Percentiles rank a stretch among this genome's conserved stretches.
phyloP scores from a whole-genome alignment of 2,329 filamentous ascomycete species.

The Canariomyces notabilis region DNA sequence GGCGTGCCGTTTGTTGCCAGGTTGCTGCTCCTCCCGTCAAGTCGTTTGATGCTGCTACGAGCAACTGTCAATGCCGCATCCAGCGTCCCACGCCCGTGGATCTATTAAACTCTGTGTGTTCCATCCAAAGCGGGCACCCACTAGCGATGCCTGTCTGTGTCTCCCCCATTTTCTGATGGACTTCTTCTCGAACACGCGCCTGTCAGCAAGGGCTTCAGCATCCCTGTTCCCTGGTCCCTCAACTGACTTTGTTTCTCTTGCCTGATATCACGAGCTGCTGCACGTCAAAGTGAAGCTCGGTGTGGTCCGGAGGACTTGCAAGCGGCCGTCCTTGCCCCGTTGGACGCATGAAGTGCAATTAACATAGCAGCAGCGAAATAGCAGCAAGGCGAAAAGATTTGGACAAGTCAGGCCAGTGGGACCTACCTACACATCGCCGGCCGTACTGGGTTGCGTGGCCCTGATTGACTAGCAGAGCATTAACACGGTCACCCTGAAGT shows the following conservation, averaged over 20 bases:
- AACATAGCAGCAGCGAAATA: neutral
- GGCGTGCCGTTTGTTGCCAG: neutral
- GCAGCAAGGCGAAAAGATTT: slow-evolving; percentile 4
- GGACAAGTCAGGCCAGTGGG: neutral
- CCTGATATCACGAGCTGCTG: slow-evolving; percentile 1
- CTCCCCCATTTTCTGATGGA: slow-evolving; percentile 1
- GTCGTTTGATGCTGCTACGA: slow-evolving; percentile 4
- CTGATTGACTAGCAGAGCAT: slow-evolving; percentile 14
- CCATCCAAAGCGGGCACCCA: slow-evolving; percentile 15
- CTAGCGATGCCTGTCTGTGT: slow-evolving; percentile 3
- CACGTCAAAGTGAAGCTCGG: slow-evolving; percentile 10
- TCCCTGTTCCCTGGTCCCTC: slow-evolving; percentile 8
- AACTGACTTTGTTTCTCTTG: slow-evolving; percentile 1
- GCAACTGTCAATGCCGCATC: neutral
- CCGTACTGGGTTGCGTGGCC: slow-evolving; percentile 8
- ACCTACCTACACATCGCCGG: slow-evolving; percentile 5
- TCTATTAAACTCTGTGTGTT: slow-evolving; percentile 18
- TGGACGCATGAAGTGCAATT: slow-evolving; percentile 7
- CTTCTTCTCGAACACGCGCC: slow-evolving; percentile 1
- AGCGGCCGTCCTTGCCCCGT: slow-evolving; percentile 10
- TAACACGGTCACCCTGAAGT: slow-evolving; percentile 5
- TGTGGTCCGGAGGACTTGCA: slow-evolving; percentile 17
- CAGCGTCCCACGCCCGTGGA: slow-evolving; percentile 9
- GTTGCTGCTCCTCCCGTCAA: slow-evolving; percentile 1
- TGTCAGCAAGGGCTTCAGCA: neutral